Conservation (phyloP, 306 rosid species). For the Glycyrrhiza uralensis region DNA sequence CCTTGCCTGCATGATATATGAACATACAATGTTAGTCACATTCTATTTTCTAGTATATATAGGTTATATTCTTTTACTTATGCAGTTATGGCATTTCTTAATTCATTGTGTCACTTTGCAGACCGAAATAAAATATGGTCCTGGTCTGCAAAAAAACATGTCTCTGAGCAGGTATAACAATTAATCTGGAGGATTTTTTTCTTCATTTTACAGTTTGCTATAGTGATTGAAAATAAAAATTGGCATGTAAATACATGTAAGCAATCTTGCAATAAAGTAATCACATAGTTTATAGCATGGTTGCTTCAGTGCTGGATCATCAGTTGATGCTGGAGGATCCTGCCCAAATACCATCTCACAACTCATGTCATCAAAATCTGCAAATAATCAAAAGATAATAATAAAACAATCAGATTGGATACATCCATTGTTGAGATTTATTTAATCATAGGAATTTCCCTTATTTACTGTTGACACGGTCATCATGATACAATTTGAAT, state of each 20-base stretch:
- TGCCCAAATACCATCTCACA: conserved; percentile 94
- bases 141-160: neutral
- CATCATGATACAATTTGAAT: conserved; percentile 24
- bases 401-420: conserved; percentile 8
- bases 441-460: conserved; percentile 13
- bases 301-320: conserved; percentile 89
- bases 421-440: neutral
- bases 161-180: neutral
- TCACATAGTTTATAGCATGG: conserved; percentile 90
- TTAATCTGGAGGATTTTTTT: neutral
- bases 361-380: conserved; percentile 99
- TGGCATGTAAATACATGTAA: neutral
- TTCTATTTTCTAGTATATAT: neutral
- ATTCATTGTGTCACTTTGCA: neutral
- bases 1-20: conserved; percentile 66
- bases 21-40: conserved; percentile 5
- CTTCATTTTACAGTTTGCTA: neutral
- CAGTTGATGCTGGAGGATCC: conserved; percentile 63
- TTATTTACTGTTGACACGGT: neutral
- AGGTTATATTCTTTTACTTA: neutral
- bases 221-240: neutral
- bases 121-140: neutral
- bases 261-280: neutral
- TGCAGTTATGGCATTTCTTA: neutral
- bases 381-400: conserved; percentile 24